A percentile compares a stretch with the other conserved stretches of the same genome.
Evolutionary conservation across 805 yeast species (phyloP).

Genomic region (Schwanniomyces pseudopolymorphus): DNA sequence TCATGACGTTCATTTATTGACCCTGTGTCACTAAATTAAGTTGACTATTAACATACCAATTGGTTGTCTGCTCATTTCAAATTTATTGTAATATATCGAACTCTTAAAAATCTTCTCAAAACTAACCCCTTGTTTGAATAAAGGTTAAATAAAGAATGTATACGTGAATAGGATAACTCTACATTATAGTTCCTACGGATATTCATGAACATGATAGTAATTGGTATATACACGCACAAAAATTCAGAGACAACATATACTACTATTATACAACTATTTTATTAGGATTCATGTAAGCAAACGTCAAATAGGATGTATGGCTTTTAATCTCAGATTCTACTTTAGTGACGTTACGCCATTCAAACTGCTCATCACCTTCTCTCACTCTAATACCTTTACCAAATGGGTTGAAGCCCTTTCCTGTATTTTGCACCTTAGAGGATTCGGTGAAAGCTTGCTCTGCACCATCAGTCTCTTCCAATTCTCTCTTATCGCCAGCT

Average conservation of each 20-base stretch:
- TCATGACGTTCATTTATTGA: neutral
- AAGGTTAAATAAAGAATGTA: neutral
- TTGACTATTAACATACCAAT: slow-evolving; percentile 24
- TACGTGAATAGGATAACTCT: neutral
- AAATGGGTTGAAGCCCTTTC: slow-evolving; percentile 79
- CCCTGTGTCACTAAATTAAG: neutral
- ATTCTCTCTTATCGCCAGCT: slow-evolving; percentile 23
- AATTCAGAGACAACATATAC: neutral
- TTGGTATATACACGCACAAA: slow-evolving; percentile 4
- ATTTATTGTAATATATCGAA: neutral
- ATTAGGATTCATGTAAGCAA: slow-evolving; percentile 57
- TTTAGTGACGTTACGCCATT: slow-evolving; percentile 85
- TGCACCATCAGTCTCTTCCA: slow-evolving; percentile 16
- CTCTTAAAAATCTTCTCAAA: neutral
- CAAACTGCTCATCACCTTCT: slow-evolving; percentile 81
- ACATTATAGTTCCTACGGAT: neutral
- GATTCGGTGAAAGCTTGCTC: slow-evolving; percentile 11
- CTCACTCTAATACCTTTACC: slow-evolving; percentile 82
- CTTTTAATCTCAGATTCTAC: slow-evolving; percentile 84
- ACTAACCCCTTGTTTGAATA: neutral
- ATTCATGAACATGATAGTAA: neutral
- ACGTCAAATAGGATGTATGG: slow-evolving; percentile 91
- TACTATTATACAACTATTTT: slow-evolving; percentile 6
- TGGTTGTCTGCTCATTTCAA: slow-evolving; percentile 25
- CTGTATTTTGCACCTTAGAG: slow-evolving; percentile 36